These are phyloP conservation scores for Cardamine occulta DNA, from an alignment of 345 rosid species.

Conservation along the genomic window DNA sequence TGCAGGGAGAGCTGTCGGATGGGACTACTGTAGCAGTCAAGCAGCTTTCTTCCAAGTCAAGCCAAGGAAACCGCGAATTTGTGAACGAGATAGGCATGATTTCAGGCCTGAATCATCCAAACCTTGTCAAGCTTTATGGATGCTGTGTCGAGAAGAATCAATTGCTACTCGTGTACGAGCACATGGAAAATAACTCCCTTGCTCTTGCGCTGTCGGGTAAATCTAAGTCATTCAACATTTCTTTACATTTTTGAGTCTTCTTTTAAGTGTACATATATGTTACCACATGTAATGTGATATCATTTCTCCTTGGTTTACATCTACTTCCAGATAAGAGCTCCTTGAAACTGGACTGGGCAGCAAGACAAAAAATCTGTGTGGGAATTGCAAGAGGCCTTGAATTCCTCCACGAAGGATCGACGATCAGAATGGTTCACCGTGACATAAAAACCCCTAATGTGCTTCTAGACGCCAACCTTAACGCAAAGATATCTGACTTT, in stretches of 20 bases:
- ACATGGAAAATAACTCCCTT: slow-evolving; percentile 53
- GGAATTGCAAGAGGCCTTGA: slow-evolving; percentile 69
- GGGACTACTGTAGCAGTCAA: slow-evolving; percentile 47
- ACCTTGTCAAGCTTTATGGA: slow-evolving; percentile 50
- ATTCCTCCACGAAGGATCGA: slow-evolving; percentile 67
- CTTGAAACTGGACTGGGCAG: slow-evolving; percentile 52
- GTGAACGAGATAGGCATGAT: slow-evolving; percentile 52
- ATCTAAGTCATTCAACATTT: not conserved
- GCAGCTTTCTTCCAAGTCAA: slow-evolving; percentile 46
- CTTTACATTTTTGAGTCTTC: not conserved
- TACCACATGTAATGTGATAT: not conserved
- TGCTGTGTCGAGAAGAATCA: slow-evolving; percentile 50
- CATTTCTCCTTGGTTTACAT: not conserved
- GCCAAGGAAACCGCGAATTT: slow-evolving; percentile 52
- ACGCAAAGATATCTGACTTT: slow-evolving; percentile 70
- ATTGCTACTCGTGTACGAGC: slow-evolving; percentile 46
- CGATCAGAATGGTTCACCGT: slow-evolving; percentile 62
- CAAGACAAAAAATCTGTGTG: slow-evolving; percentile 53
- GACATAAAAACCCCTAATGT: slow-evolving; percentile 69
- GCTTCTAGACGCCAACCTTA: slow-evolving; percentile 55
- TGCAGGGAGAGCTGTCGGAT: slow-evolving; percentile 35
- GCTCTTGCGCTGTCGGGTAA: slow-evolving; percentile 42
- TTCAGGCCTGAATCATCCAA: slow-evolving; percentile 46
- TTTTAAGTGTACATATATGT: not conserved
- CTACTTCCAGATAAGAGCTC: not conserved